These are phyloP conservation scores for Pholiota microspora DNA, from an alignment of 768 basidiomycete species.

Conservation along the genomic window DNA sequence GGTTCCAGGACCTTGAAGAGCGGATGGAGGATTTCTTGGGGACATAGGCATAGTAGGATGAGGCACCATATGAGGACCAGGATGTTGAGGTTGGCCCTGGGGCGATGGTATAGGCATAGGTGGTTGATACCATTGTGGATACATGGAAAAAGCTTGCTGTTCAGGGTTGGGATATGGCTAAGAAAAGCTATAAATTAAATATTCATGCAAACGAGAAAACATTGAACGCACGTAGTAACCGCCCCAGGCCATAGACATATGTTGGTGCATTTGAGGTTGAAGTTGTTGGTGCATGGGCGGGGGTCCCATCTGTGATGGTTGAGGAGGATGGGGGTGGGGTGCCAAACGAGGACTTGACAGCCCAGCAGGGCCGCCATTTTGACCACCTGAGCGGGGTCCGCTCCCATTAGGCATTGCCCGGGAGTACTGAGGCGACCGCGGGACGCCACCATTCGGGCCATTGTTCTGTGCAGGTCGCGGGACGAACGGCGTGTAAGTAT, in stretches of 20 bases:
- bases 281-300: constrained; percentile 37
- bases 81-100: constrained; percentile 47
- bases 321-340: constrained; percentile 54
- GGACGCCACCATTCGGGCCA: constrained; percentile 47
- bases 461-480: constrained; percentile 47
- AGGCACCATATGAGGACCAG: constrained; percentile 46
- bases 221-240: constrained; percentile 57
- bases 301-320: constrained; percentile 50
- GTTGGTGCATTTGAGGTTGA: constrained; percentile 33
- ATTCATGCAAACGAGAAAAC: constrained; percentile 8
- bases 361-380: constrained; percentile 54
- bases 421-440: constrained; percentile 65
- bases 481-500: constrained; percentile 46
- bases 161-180: constrained; percentile 36
- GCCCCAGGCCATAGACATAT: constrained; percentile 34
- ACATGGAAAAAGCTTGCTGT: constrained; percentile 47
- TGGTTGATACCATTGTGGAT: constrained; percentile 38
- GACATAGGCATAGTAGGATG: constrained; percentile 63
- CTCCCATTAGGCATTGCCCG: constrained; percentile 63
- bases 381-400: constrained; percentile 54
- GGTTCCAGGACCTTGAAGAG: constrained; percentile 61
- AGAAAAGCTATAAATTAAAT: constrained; percentile 5
- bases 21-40: constrained; percentile 55
- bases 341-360: constrained; percentile 68
- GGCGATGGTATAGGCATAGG: constrained; percentile 36